Evolutionary conservation across 2,329 filamentous ascomycete genomes (phyloP).

Genomic region (Paramyrothecium roridum): DNA sequence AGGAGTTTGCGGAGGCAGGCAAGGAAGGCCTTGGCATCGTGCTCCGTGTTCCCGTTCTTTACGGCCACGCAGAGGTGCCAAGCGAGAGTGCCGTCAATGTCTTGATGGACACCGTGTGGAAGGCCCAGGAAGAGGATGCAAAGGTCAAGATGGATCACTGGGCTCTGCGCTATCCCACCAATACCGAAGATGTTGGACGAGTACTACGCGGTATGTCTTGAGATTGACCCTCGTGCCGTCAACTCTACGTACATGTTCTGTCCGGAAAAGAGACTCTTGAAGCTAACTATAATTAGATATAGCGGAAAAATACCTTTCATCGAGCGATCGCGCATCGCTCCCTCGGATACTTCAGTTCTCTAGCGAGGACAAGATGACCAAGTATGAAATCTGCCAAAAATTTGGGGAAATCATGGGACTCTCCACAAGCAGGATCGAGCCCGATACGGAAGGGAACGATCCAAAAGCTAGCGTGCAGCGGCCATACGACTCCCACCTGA

Average conservation of each 20-base stretch:
- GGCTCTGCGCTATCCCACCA: conserved; percentile 80
- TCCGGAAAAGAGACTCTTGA: not conserved
- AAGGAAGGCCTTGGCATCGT: conserved; percentile 61
- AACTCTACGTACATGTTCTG: not conserved
- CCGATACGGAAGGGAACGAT: conserved; percentile 70
- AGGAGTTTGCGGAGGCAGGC: conserved; percentile 46
- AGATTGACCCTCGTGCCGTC: too few relatives aligned
- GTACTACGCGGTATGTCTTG: conserved; percentile 62
- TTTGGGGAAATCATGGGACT: conserved; percentile 79
- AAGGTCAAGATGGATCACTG: conserved; percentile 82
- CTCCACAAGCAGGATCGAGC: conserved; percentile 62
- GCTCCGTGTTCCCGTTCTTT: conserved; percentile 79
- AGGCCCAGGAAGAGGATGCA: conserved; percentile 61
- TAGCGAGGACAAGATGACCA: conserved; percentile 81
- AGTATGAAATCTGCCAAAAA: conserved; percentile 80
- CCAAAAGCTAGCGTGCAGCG: conserved; percentile 69
- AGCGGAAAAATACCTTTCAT: conserved; percentile 62
- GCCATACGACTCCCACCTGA: conserved; percentile 86
- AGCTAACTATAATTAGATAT: conserved; percentile 50
- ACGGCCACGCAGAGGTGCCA: conserved; percentile 68
- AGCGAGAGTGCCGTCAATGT: conserved; percentile 81
- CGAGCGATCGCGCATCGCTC: conserved; percentile 47
- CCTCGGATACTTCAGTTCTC: conserved; percentile 79
- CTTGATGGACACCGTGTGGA: conserved; percentile 73
- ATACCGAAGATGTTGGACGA: conserved; percentile 80